phyloP scores from a whole-genome alignment of 1,284 basidiomycete genomes.

The Apiotrichum montevideense region DNA sequence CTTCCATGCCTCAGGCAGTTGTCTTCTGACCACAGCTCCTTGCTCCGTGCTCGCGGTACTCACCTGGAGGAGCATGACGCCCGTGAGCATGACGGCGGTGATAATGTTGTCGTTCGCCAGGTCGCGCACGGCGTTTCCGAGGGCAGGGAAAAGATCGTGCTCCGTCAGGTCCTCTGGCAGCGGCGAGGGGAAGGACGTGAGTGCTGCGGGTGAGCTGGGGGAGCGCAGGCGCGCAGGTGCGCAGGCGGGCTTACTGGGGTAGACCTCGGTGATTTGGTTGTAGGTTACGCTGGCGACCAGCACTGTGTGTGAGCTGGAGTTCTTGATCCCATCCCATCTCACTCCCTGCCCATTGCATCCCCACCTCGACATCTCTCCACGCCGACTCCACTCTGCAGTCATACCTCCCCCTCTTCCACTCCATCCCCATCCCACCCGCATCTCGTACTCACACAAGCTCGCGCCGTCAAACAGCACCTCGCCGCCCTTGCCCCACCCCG shows the following conservation, averaged over 20 bases:
- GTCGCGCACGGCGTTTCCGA: constrained; percentile 35
- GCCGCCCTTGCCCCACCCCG: constrained; percentile 31
- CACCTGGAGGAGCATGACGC: constrained; percentile 43
- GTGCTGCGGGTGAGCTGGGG: constrained; percentile 22
- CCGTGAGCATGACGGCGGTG: constrained; percentile 44
- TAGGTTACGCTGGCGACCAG: constrained; percentile 39
- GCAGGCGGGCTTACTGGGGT: constrained; percentile 28
- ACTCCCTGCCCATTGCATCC: too few relatives aligned
- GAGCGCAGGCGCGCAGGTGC: neutral
- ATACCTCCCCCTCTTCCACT: neutral
- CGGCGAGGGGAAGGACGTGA: constrained; percentile 30
- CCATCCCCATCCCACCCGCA: neutral
- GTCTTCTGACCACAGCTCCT: neutral
- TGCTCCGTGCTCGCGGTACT: constrained; percentile 1
- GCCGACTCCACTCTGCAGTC: too few relatives aligned
- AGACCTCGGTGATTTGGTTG: constrained; percentile 36
- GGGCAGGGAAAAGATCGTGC: constrained; percentile 30
- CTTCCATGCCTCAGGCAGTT: too few relatives aligned
- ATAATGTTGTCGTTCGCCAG: constrained; percentile 44
- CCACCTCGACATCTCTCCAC: too few relatives aligned
- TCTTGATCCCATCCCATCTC: too few relatives aligned
- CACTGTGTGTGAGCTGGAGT: constrained; percentile 18
- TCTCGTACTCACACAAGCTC: constrained; percentile 29
- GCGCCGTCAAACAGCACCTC: constrained; percentile 45
- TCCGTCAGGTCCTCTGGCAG: constrained; percentile 24